A percentile compares a stretch with the other conserved stretches of the same genome.
Evolutionary conservation across 257 asterid species (phyloP).

Genomic region (Pogostemon cablin): DNA sequence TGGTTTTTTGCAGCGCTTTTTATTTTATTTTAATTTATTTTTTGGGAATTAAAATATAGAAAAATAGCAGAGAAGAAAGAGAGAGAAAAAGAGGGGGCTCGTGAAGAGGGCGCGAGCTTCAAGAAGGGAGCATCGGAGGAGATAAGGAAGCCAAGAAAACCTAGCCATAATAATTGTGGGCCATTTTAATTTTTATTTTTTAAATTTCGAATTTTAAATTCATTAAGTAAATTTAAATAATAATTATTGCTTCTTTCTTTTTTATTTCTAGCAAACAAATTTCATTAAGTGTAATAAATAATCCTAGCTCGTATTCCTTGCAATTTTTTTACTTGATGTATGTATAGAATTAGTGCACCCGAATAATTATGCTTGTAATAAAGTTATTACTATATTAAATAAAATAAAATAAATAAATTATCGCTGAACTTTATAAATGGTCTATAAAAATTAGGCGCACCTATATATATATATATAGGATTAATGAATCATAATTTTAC

Average conservation of each 20-base stretch:
- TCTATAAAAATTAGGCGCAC: too few relatives aligned
- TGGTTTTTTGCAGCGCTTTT: slow-evolving; percentile 56
- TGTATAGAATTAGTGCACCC: too few relatives aligned
- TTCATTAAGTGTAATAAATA: too few relatives aligned
- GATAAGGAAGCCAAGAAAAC: slow-evolving; percentile 54
- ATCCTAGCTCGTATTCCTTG: too few relatives aligned
- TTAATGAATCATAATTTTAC: too few relatives aligned
- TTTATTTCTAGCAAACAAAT: too few relatives aligned
- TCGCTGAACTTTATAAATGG: too few relatives aligned
- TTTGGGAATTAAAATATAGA: slow-evolving; percentile 11
- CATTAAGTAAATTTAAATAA: neutral
- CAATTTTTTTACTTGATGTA: too few relatives aligned
- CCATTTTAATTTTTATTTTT: neutral
- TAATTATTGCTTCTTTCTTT: neutral
- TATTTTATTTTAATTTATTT: neutral
- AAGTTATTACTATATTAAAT: too few relatives aligned
- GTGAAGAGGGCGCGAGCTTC: slow-evolving; percentile 74
- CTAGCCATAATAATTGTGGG: slow-evolving; percentile 38
- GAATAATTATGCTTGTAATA: too few relatives aligned
- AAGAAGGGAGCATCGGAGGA: slow-evolving; percentile 66
- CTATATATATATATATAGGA: too few relatives aligned
- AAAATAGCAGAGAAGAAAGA: slow-evolving; percentile 25
- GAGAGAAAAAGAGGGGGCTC: slow-evolving; percentile 39
- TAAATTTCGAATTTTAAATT: neutral
- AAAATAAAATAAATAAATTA: too few relatives aligned